These are phyloP conservation scores for Chytridium lagenaria DNA, from an alignment of 371 early-diverging fungal species.

Conservation along the genomic window DNA sequence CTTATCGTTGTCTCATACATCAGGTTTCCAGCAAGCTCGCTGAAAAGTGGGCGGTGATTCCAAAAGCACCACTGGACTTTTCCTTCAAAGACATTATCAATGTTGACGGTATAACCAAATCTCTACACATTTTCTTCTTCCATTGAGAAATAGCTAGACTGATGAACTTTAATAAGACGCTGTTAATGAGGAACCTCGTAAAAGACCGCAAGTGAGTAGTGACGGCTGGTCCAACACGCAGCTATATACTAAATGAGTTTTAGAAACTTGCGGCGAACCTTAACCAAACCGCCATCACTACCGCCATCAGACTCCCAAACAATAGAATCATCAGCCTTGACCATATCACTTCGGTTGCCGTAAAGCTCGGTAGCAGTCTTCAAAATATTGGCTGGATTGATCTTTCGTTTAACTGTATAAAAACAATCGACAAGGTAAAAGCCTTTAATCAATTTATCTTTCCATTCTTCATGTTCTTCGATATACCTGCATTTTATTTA, in stretches of 20 bases:
- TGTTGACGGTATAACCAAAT: conserved; percentile 38
- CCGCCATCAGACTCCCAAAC: conserved; percentile 40
- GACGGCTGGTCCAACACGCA: neutral
- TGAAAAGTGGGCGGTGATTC: conserved; percentile 30
- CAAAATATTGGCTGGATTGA: conserved; percentile 43
- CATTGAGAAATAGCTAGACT: too few relatives aligned
- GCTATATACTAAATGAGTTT: neutral
- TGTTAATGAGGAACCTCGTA: conserved; percentile 31
- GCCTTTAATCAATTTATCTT: too few relatives aligned
- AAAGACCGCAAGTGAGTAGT: conserved; percentile 21
- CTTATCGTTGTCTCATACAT: neutral
- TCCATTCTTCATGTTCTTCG: too few relatives aligned
- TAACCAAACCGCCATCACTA: conserved; percentile 26
- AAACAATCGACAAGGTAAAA: conserved; percentile 35
- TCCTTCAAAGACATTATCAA: conserved; percentile 40
- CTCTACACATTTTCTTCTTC: too few relatives aligned
- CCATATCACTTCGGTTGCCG: conserved; percentile 24
- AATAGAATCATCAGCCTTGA: conserved; percentile 31
- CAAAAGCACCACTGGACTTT: conserved; percentile 36
- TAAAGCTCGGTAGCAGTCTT: conserved; percentile 2
- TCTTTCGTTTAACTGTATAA: conserved; percentile 43
- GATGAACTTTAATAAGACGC: too few relatives aligned
- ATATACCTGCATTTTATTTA: neutral
- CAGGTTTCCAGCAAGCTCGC: conserved; percentile 17
- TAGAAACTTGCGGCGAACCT: conserved; percentile 7